These are phyloP conservation scores for Chlamydomonas asymmetrica DNA, from an alignment of 139 green algal species.

Conservation along the genomic window DNA sequence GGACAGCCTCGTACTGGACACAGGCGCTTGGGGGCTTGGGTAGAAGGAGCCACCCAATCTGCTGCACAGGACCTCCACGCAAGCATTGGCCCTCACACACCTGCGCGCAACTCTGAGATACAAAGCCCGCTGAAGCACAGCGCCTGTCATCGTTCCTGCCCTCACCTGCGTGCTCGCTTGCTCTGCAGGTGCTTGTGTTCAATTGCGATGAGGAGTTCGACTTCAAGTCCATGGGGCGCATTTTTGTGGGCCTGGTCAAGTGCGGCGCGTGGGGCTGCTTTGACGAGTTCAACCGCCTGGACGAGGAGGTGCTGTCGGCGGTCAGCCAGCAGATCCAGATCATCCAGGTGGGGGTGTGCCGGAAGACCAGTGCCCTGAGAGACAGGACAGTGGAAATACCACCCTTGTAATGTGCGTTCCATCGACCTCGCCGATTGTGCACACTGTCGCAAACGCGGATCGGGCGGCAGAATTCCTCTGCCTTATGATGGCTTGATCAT, in stretches of 20 bases:
- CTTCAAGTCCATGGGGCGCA: constrained; percentile 75
- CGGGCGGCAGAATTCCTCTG: background rate
- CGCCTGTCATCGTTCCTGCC: background rate
- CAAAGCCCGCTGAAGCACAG: background rate
- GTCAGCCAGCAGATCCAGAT: constrained; percentile 82
- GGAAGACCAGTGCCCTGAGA: too few relatives aligned
- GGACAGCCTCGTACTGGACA: too few relatives aligned
- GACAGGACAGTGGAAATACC: too few relatives aligned
- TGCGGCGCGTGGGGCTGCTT: constrained; percentile 89
- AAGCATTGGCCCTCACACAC: background rate
- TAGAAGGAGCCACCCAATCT: too few relatives aligned
- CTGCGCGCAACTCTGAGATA: background rate
- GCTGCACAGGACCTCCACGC: background rate
- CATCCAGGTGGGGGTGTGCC: constrained; percentile 63
- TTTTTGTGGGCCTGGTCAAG: constrained; percentile 80
- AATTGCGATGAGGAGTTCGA: constrained; percentile 90
- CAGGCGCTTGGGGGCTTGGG: too few relatives aligned
- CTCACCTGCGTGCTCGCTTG: background rate
- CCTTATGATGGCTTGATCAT: too few relatives aligned
- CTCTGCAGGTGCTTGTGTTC: constrained; percentile 88
- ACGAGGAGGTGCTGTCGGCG: constrained; percentile 78
- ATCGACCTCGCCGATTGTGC: background rate
- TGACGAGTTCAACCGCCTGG: constrained; percentile 88
- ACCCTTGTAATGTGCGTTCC: constrained; percentile 1
- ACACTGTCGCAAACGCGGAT: background rate